These are phyloP conservation scores for Lepidium didymum DNA, from an alignment of 345 rosid species.

Conservation along the genomic window DNA sequence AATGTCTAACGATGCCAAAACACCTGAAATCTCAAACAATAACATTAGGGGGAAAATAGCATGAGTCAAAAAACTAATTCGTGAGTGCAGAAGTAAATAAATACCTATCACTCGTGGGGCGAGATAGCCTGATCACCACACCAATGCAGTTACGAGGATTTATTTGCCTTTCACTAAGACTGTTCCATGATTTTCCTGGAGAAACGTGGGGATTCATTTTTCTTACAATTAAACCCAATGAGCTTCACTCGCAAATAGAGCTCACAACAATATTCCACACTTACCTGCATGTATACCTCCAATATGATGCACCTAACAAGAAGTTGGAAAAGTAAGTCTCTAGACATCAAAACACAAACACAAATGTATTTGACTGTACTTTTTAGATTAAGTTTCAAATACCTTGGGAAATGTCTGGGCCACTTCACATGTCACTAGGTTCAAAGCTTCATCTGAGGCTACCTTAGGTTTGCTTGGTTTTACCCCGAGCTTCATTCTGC, in stretches of 20 bases:
- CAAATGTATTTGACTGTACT: conserved; percentile 24
- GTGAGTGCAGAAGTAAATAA: neutral
- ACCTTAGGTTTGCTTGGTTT: conserved; percentile 79
- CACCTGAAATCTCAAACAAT: conserved; percentile 32
- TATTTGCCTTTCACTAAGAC: conserved; percentile 19
- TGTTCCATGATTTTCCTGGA: conserved; percentile 50
- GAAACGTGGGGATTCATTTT: neutral
- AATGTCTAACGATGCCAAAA: conserved; percentile 69
- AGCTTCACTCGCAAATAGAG: neutral
- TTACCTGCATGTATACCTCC: conserved; percentile 55
- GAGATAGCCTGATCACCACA: conserved; percentile 52
- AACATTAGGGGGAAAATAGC: neutral
- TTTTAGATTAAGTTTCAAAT: conserved; percentile 36
- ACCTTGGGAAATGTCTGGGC: conserved; percentile 54
- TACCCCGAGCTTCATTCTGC: conserved; percentile 88
- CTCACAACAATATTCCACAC: neutral
- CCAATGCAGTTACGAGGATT: conserved; percentile 69
- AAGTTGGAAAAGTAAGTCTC: conserved; percentile 26
- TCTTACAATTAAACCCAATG: neutral
- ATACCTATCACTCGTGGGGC: conserved; percentile 50
- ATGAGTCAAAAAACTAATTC: neutral
- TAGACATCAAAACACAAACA: neutral
- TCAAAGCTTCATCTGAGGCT: conserved; percentile 78
- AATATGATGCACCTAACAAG: conserved; percentile 53
- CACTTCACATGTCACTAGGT: conserved; percentile 64